A percentile compares a stretch with the other conserved stretches of the same genome.
phyloP scores from a whole-genome alignment of 2,329 filamentous ascomycete species.

The Phaeoacremonium minimum region DNA sequence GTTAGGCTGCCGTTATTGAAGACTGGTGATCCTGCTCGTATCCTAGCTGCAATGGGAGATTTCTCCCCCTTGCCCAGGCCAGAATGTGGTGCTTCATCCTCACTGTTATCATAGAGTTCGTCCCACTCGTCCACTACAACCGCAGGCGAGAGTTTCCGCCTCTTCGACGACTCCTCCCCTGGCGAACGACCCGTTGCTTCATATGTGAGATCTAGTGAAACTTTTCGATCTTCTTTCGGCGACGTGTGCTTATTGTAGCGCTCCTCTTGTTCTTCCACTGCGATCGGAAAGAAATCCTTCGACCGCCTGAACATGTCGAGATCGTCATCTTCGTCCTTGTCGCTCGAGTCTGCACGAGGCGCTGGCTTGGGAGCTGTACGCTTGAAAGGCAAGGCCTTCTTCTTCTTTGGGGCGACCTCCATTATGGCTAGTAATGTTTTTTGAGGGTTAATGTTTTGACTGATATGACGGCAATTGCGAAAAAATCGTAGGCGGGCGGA shows the following conservation, averaged over 20 bases:
- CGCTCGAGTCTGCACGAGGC: slow-evolving; percentile 1
- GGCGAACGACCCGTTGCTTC: too few species aligned
- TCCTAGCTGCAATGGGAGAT: slow-evolving; percentile 11
- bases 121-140: too few species aligned
- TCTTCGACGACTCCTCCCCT: too few species aligned
- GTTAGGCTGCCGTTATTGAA: too few species aligned
- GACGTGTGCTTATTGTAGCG: too few species aligned
- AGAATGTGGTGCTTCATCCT: slow-evolving; percentile 6
- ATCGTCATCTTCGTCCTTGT: slow-evolving; percentile 20
- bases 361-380: slow-evolving; percentile 13
- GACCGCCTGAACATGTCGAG: slow-evolving; percentile 47
- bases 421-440: too few species aligned
- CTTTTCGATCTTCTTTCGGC: too few species aligned
- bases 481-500: too few species aligned
- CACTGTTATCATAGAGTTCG: slow-evolving; percentile 7
- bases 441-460: too few species aligned
- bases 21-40: slow-evolving; percentile 19
- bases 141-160: too few species aligned
- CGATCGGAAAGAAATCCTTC: slow-evolving; percentile 41
- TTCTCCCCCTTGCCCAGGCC: neutral
- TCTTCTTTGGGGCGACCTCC: slow-evolving; percentile 15
- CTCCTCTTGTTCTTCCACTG: slow-evolving; percentile 16
- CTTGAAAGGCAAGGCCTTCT: slow-evolving; percentile 18
- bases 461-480: too few species aligned
- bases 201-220: too few species aligned